These are phyloP conservation scores for Ceratobasidium theobromae DNA, from an alignment of 1,284 basidiomycete species.

Conservation along the genomic window DNA sequence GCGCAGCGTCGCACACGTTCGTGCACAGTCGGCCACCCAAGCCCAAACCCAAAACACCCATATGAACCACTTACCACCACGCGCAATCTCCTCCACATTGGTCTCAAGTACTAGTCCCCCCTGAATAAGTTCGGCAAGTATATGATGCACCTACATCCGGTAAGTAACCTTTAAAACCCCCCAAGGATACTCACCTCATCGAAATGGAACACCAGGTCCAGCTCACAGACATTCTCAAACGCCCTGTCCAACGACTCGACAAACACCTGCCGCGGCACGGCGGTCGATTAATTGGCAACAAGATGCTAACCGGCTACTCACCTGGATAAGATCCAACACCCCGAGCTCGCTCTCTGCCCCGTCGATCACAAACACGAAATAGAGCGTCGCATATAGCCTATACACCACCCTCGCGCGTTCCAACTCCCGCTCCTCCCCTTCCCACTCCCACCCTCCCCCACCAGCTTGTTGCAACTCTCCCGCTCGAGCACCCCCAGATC, in stretches of 20 bases:
- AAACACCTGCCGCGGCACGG: slow-evolving; percentile 72
- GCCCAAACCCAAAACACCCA: background rate
- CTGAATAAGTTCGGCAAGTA: slow-evolving; percentile 93
- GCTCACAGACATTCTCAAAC: slow-evolving; percentile 98
- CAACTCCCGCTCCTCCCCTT: slow-evolving; percentile 14
- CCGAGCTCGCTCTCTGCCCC: slow-evolving; percentile 94
- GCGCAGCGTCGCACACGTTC: slow-evolving; percentile 4
- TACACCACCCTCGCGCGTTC: slow-evolving; percentile 68
- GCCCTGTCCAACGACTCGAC: slow-evolving; percentile 94
- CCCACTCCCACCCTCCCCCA: slow-evolving; percentile 27
- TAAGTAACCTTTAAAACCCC: background rate
- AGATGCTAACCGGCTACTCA: too few relatives aligned
- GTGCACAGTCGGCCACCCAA: slow-evolving; percentile 12
- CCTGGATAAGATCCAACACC: slow-evolving; percentile 96
- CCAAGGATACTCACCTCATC: slow-evolving; percentile 71
- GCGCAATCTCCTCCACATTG: slow-evolving; percentile 88
- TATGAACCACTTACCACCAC: slow-evolving; percentile 57
- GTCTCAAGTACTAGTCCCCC: slow-evolving; percentile 98
- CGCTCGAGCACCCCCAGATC: background rate
- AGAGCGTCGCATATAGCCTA: slow-evolving; percentile 89
- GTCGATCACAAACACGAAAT: slow-evolving; percentile 97
- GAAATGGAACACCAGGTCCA: slow-evolving; percentile 98
- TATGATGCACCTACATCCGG: slow-evolving; percentile 77
- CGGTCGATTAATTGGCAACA: too few relatives aligned
- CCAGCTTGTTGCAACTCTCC: background rate